Percentiles rank a stretch among this genome's conserved stretches.
phyloP scores from a whole-genome alignment of 2,329 filamentous ascomycete species.

The Cytospora piceae region DNA sequence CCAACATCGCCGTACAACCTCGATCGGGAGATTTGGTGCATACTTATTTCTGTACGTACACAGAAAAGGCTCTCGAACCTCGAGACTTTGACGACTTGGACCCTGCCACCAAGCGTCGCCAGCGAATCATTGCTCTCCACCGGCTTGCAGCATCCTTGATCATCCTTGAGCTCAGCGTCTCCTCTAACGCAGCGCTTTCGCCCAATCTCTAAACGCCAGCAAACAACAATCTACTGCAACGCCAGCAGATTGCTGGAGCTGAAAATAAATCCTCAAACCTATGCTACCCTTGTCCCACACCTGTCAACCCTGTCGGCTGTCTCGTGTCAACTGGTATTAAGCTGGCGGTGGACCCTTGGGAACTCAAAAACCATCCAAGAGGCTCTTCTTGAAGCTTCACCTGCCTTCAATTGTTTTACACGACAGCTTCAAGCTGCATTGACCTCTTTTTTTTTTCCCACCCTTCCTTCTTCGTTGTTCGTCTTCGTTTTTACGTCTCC shows the following conservation, averaged over 20 bases:
- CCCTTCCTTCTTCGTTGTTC: not conserved
- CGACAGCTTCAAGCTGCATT: slow-evolving; percentile 26
- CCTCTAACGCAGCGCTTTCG: slow-evolving; percentile 29
- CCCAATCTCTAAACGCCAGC: slow-evolving; percentile 31
- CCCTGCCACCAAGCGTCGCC: slow-evolving; percentile 22
- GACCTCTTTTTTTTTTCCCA: not conserved
- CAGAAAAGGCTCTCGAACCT: slow-evolving; percentile 11
- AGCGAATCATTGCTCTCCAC: slow-evolving; percentile 27
- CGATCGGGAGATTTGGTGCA: not conserved
- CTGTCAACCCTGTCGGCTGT: slow-evolving; percentile 16
- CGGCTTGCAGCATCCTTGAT: slow-evolving; percentile 5
- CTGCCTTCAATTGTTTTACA: not conserved
- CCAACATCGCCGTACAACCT: not conserved
- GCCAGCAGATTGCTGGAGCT: slow-evolving; percentile 23
- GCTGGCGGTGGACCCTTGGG: slow-evolving; percentile 12
- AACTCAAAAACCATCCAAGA: not conserved
- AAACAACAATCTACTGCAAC: slow-evolving; percentile 8
- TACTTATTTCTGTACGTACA: slow-evolving; percentile 8
- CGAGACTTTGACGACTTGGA: too few species aligned
- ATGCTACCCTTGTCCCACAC: not conserved
- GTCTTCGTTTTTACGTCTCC: not conserved
- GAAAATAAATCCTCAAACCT: slow-evolving; percentile 23
- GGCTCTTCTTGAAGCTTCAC: slow-evolving; percentile 4
- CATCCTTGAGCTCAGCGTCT: slow-evolving; percentile 21
- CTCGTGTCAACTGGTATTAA: slow-evolving; percentile 18